Percentiles rank a stretch among this genome's conserved stretches.
Evolutionary conservation across 129 eudicot species (phyloP).

Genomic region (Flaveria brownii): DNA sequence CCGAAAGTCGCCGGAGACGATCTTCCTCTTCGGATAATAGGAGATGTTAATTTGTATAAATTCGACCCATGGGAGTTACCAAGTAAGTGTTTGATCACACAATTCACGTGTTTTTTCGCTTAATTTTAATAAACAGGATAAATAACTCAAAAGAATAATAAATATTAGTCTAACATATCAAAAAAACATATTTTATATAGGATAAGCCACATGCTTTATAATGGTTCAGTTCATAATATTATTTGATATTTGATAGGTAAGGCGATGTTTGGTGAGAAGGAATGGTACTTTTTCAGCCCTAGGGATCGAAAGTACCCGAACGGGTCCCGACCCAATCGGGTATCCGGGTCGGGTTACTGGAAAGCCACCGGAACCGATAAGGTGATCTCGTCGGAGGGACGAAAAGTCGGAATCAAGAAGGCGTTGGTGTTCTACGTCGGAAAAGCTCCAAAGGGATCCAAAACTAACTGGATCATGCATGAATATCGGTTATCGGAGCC

Average conservation of each 20-base stretch:
- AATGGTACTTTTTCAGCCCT: constrained; percentile 95
- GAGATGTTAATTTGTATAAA: constrained; percentile 78
- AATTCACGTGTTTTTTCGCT: not conserved
- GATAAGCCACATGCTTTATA: too few species aligned
- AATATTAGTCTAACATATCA: too few species aligned
- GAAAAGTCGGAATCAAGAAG: constrained; percentile 83
- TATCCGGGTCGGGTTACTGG: constrained; percentile 93
- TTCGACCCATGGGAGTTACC: constrained; percentile 92
- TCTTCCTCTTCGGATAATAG: constrained; percentile 58
- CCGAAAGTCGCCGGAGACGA: constrained; percentile 67
- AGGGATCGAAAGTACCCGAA: constrained; percentile 93
- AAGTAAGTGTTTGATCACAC: too few species aligned
- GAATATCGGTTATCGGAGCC: constrained; percentile 79
- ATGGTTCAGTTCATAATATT: too few species aligned
- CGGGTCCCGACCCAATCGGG: constrained; percentile 85
- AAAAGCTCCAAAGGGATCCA: constrained; percentile 86
- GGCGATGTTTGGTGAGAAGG: constrained; percentile 86
- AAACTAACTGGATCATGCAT: constrained; percentile 97
- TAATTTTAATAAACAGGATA: not conserved
- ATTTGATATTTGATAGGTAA: constrained; percentile 42
- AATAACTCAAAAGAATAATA: too few species aligned
- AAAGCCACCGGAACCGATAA: constrained; percentile 97
- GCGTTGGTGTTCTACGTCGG: constrained; percentile 86
- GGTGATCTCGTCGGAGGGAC: constrained; percentile 58
- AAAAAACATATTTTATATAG: too few species aligned